Percentiles rank a stretch among this genome's conserved stretches.
phyloP scores from a whole-genome alignment of 768 basidiomycete species.

The Pleurotus citrinopileatus region DNA sequence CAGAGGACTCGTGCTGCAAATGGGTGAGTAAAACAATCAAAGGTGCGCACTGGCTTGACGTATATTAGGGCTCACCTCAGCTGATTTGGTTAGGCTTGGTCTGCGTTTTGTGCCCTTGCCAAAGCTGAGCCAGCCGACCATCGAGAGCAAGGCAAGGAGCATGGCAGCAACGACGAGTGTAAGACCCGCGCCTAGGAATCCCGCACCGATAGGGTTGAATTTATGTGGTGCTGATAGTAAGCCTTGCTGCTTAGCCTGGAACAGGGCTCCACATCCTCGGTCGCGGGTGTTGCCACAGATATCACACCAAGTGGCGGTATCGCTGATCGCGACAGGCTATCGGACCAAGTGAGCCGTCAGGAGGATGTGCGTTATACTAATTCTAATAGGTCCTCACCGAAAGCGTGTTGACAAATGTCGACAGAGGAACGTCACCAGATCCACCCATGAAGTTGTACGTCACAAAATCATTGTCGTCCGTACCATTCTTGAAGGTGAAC shows the following conservation, averaged over 20 bases:
- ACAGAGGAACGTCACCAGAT: slow-evolving; percentile 51
- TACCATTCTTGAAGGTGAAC: slow-evolving; percentile 72
- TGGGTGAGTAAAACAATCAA: background rate
- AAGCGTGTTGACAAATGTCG: slow-evolving; percentile 42
- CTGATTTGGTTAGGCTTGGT: background rate
- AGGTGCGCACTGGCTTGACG: too few species aligned
- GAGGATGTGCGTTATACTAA: background rate
- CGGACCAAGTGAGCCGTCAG: background rate
- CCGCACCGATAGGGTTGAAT: slow-evolving; percentile 59
- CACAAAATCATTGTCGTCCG: slow-evolving; percentile 40
- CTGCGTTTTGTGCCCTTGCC: slow-evolving; percentile 15
- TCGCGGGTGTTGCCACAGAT: slow-evolving; percentile 54
- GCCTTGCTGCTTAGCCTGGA: slow-evolving; percentile 18
- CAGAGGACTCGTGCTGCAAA: background rate
- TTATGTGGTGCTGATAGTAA: slow-evolving; percentile 23
- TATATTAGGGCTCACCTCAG: background rate
- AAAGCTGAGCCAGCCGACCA: slow-evolving; percentile 36
- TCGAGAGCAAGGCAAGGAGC: slow-evolving; percentile 34
- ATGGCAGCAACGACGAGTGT: slow-evolving; percentile 39
- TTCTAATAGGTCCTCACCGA: slow-evolving; percentile 21
- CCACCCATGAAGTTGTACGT: slow-evolving; percentile 45
- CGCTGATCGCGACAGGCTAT: slow-evolving; percentile 49
- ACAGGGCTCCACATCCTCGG: slow-evolving; percentile 53
- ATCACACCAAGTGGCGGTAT: slow-evolving; percentile 56
- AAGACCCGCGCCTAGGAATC: slow-evolving; percentile 63